These are phyloP conservation scores for Tricholomella constricta DNA, from an alignment of 768 basidiomycete species.

Conservation along the genomic window DNA sequence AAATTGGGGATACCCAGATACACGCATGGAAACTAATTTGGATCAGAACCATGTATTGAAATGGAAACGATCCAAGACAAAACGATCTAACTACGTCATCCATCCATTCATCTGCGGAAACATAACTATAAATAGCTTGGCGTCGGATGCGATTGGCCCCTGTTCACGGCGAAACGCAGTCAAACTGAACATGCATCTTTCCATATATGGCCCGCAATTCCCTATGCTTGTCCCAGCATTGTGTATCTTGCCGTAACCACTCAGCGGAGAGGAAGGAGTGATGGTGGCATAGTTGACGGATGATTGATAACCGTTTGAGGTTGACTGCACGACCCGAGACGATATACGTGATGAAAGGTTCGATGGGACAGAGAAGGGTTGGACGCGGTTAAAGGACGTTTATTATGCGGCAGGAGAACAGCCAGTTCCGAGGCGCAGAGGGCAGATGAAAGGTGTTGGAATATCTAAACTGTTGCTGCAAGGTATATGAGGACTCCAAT, in stretches of 20 bases:
- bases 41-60: too few species aligned
- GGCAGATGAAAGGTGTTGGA: slow-evolving; percentile 1
- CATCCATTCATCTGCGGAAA: too few species aligned
- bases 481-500: slow-evolving; percentile 7
- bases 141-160: background rate
- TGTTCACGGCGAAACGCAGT: background rate
- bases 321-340: background rate
- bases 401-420: background rate
- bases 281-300: background rate
- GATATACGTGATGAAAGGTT: background rate
- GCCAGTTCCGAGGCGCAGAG: slow-evolving; percentile 5
- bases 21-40: too few species aligned
- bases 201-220: background rate
- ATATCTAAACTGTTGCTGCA: background rate
- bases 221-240: background rate
- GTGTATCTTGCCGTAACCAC: background rate
- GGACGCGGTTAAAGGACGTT: background rate
- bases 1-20: too few species aligned
- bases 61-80: too few species aligned
- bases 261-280: too few species aligned
- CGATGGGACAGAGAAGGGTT: background rate
- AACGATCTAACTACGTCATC: too few species aligned
- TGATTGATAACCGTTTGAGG: slow-evolving; percentile 1
- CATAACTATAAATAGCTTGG: too few species aligned
- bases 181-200: background rate